phyloP scores from a whole-genome alignment of 2,329 filamentous ascomycete species.

The Gnomoniopsis smithogilvyi region DNA sequence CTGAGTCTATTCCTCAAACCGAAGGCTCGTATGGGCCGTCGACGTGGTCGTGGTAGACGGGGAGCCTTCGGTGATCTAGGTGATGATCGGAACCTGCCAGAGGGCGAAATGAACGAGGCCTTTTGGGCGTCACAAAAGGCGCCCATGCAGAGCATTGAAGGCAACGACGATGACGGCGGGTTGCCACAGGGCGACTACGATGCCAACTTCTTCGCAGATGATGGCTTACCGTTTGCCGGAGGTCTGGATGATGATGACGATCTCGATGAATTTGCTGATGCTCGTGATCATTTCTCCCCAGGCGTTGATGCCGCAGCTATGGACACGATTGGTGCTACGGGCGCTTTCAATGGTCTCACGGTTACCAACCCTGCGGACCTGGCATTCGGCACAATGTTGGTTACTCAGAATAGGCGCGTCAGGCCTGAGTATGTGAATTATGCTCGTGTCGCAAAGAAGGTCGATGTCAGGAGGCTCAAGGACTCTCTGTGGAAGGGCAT shows the following conservation, averaged over 20 bases:
- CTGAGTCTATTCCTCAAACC: conserved; percentile 92
- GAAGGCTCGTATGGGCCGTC: conserved; percentile 75
- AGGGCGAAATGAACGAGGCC: conserved; percentile 86
- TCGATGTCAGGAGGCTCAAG: conserved; percentile 66
- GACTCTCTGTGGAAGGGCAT: conserved; percentile 70
- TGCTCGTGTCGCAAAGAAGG: conserved; percentile 67
- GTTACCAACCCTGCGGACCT: conserved; percentile 40
- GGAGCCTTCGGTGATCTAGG: conserved; percentile 39
- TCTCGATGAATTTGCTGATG: conserved; percentile 72
- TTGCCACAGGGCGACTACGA: conserved; percentile 79
- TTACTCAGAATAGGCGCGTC: conserved; percentile 61
- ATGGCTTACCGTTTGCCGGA: conserved; percentile 66
- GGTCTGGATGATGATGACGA: conserved; percentile 66
- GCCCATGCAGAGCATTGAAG: conserved; percentile 35
- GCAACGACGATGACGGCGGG: conserved; percentile 48
- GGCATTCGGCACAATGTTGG: conserved; percentile 64
- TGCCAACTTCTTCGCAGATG: conserved; percentile 96
- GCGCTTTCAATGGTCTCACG: conserved; percentile 41
- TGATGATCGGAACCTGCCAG: conserved; percentile 49
- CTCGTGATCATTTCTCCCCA: conserved; percentile 74
- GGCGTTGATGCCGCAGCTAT: conserved; percentile 45
- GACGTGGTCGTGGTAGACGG: conserved; percentile 51
- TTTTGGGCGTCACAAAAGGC: conserved; percentile 83
- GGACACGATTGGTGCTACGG: conserved; percentile 44
- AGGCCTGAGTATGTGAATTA: conserved; percentile 70